Base-by-base conservation (phyloP, 257 asterid species). In the Jacaranda mimosifolia region DNA sequence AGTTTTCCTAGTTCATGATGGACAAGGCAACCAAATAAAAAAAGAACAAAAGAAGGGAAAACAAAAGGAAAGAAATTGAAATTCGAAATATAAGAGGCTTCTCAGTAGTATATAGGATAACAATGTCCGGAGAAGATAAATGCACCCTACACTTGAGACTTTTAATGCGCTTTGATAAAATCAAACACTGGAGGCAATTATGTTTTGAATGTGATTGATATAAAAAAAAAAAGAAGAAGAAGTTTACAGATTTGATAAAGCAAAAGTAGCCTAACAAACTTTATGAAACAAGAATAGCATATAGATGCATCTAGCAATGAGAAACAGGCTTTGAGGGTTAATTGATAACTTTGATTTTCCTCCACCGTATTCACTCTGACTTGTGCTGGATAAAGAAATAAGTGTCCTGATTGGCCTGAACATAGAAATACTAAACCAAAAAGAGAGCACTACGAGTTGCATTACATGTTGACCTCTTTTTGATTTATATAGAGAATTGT, bases 231-330 rank as follows among this genome's bases (percentile, higher is more conserved):
- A 26, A 36, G 8, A 6, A 40, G 70, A 26, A 4, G 38, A 26
- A 36, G 8, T 71, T 26, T 39, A 71, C 19, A 4, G 45, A 3
- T 7, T 58, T 18, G n/a, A 8, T 58, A 13, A 7, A 52, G 19
- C 42, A 21, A 5, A 69, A 51, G 8, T 52, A 45, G 35, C 43
- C 63, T 21, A 43, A 39, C 65, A 46, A 13, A 46, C 40, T 45
- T 21, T 11, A 52, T 46, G 63, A 21, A 65, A 53, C 5, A 42
- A 7, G 73, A 38, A 3, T 46, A 38, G 45, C 12, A 32, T 48
- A 68, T 40, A 55, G 43, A 77, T 65, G 18, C 39, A 35, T 71
- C 68, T 62, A 59, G 73, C 70, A 12, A n/a, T 62, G 46, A 8
- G 8, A 4, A 26, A 38, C 42, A 46, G 45, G 70, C 7, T 55